Percentiles rank a stretch among this genome's conserved stretches.
Evolutionary conservation across 2,329 filamentous ascomycete genomes (phyloP).

Genomic region (Penicillium sp.): DNA sequence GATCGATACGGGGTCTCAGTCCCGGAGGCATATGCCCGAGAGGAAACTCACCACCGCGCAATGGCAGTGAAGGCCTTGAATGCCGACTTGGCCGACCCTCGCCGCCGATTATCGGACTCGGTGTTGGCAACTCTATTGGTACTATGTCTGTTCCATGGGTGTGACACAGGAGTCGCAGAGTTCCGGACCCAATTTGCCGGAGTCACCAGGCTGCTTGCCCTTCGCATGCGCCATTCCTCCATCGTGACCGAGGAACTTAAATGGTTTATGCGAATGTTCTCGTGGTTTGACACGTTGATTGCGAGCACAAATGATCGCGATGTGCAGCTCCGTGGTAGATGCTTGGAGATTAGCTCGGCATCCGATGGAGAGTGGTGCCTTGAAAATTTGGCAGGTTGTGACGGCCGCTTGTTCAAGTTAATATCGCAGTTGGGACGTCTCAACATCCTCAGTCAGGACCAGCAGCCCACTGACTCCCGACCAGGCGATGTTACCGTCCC

Average conservation of each 20-base stretch:
- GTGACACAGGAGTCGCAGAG: conserved; percentile 86
- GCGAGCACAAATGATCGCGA: conserved; percentile 90
- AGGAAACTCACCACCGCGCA: conserved; percentile 81
- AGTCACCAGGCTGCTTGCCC: conserved; percentile 80
- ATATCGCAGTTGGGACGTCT: conserved; percentile 79
- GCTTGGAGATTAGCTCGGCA: conserved; percentile 62
- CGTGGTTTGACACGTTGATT: conserved; percentile 90
- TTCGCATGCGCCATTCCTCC: conserved; percentile 63
- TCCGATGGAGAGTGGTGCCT: conserved; percentile 67
- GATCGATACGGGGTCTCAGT: conserved; percentile 42
- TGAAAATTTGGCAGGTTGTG: conserved; percentile 85
- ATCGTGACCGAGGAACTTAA: conserved; percentile 62
- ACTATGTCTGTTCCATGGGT: conserved; percentile 88
- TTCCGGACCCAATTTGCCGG: conserved; percentile 93
- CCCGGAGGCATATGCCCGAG: conserved; percentile 62
- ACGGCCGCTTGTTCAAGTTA: conserved; percentile 79
- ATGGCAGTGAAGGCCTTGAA: conserved; percentile 82
- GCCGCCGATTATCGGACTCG: conserved; percentile 75
- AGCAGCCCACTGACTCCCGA: conserved; percentile 36
- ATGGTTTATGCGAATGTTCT: conserved; percentile 92
- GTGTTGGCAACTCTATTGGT: conserved; percentile 83
- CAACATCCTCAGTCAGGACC: conserved; percentile 74
- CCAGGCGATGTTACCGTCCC: conserved; percentile 24
- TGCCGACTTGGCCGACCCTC: conserved; percentile 72
- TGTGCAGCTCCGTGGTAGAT: conserved; percentile 67